Base-by-base conservation (phyloP, 148 eudicot species). In the Diospyros kaki region DNA sequence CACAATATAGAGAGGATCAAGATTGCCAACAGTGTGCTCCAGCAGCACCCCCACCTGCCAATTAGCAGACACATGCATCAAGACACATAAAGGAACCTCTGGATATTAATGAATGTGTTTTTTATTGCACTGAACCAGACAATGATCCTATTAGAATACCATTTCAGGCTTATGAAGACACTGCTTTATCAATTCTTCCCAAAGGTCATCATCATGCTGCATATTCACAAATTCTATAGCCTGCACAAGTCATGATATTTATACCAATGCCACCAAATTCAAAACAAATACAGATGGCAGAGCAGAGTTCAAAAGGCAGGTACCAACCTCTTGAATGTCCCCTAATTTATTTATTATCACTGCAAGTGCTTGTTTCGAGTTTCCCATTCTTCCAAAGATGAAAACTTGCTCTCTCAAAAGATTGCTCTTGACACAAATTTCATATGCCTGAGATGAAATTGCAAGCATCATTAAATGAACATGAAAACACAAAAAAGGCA, bases 1-100 rank as follows among this genome's bases (percentile, higher is more conserved):
- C 78, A 94, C 98, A 59, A 94, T 94, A 79, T 92, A 89, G 44
- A 94, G 87, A 62, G 97, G 98, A 82, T 94, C 98, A 66, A 94
- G 96, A 79, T 94, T 90, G 71, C 97, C 98, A 64, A 94, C 98
- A 69, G 97, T 94, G 83, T 94, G 96, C 89, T 94, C 98, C 81
- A 94, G 81, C 79, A 94, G 82, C 83, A 89, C 88, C 15, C 98
- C 98, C 38, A 94, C 90, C 98, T 94, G 90, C 52, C 58, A 81
- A 77, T 53, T 72, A 42, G 71, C 71, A 67, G 55, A 64, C 39
- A 48, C 41, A 43, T 60, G 4, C 4, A 2, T 50, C 9, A 44
- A 44, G 39, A 59, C 46, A 15, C 14, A 14, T n/a, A 38, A 41
- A 61, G 60, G 44, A 73, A 54, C 50, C 6, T 54, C 41, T 51